Evolutionary conservation across 306 rosid genomes (phyloP), one percentile per base, ranked within the genome.

Genomic region (Dryas alaskensis): DNA sequence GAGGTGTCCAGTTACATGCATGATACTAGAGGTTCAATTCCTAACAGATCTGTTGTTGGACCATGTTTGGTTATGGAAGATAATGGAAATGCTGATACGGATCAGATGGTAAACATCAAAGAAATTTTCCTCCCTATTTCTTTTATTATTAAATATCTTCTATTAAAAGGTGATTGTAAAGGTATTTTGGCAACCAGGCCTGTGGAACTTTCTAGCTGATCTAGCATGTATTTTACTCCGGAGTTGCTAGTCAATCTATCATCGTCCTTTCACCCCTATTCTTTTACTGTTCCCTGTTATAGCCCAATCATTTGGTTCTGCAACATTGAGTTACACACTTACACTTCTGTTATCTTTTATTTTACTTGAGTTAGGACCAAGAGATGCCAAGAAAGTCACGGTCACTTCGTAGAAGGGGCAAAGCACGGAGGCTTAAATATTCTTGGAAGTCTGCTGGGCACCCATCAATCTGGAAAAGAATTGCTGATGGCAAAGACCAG

Each of bases 1-100:
- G 99, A 94, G 82, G 91, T 94, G 77, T 82, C 86, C 76, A 82
- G 72, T 66, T 94, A 88, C 84, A 94, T 92, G 99, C 84, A 87
- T 62, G 81, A 82, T 69, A 89, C 90, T 73, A 94, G 86, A 79
- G 87, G 83, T 43, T 86, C 92, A 72, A 67, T 84, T 77, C 80
- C 85, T 59, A 75, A 74, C 31, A 77, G 83, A 71, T 86, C 88
- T 65, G 47, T 71, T 65, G 74, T 50, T 84, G 83, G 84, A 45
- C 76, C 92, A 76, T 85, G 63, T 70, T 87, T 90, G 37, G 73
- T 74, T 76, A 73, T 76, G 80, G 92, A 87, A 27, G 88, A 87
- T 80, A 75, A 76, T 17, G 90, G 92, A 60, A 83, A 88, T 72
- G 68, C 87, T 80, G 91, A 82, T 70, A 76, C 76, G 22, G 92